Conservation (phyloP, 2,329 filamentous ascomycete genomes). For the Alternaria alternata region DNA sequence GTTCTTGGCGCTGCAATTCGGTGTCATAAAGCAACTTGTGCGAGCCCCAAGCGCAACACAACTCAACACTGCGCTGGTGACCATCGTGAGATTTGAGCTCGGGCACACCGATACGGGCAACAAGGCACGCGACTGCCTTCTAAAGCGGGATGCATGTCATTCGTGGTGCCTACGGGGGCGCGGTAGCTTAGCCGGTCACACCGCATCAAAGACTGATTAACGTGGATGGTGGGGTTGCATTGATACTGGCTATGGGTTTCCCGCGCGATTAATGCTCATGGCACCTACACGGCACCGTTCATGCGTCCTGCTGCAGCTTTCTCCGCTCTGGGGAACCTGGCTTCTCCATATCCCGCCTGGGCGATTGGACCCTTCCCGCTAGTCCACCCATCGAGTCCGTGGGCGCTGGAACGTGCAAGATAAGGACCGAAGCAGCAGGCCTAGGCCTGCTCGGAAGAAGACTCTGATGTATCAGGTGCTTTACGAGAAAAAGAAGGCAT, state of each 20-base stretch:
- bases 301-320: conserved; percentile 7
- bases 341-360: conserved; percentile 7
- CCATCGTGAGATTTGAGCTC: background rate
- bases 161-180: background rate
- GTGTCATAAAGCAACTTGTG: conserved; percentile 1
- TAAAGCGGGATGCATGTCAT: conserved; percentile 5
- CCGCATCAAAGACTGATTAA: conserved; percentile 32
- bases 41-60: background rate
- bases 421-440: background rate
- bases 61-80: background rate
- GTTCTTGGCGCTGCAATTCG: background rate
- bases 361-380: conserved; percentile 5
- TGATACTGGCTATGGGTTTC: conserved; percentile 19
- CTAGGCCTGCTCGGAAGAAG: background rate
- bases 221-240: conserved; percentile 19
- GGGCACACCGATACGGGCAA: conserved; percentile 17
- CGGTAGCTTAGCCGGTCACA: conserved; percentile 28
- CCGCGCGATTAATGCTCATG: conserved; percentile 5
- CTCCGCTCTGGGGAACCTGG: conserved; percentile 9
- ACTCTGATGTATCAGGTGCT: background rate
- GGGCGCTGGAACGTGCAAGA: background rate
- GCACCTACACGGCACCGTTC: conserved; percentile 1
- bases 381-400: background rate
- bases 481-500: conserved; percentile 78
- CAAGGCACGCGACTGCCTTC: conserved; percentile 37